Base-by-base conservation (phyloP, 306 rosid genomes). In the Ochetophila trinervis region DNA sequence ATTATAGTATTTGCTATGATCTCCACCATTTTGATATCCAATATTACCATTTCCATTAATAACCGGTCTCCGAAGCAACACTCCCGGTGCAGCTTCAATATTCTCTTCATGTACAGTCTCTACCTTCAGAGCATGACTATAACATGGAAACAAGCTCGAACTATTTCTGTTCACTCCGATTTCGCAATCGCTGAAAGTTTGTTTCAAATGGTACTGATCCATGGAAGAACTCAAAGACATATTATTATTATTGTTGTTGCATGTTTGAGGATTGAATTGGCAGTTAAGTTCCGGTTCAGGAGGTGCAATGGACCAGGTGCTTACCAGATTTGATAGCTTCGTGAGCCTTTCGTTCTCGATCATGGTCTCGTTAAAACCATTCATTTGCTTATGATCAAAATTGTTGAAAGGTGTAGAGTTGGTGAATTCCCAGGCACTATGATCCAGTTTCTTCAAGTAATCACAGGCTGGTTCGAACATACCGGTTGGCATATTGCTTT, bases 291-390 rank as follows among this genome's bases (percentile, higher is more conserved):
- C 78, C 2, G 85, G 89, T 60, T 80, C 78, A 3, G 98, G 98
- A 6, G 94, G 86, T 23, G 98, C 95, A 70, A 91, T 89, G 30
- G 96, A 89, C 96, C 96, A 91, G 34, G 85, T 89, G 87, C 83
- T 82, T 0, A 91, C 89, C 34, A 86, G 86, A 76, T 83, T 83
- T 1, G 94, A 88, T 69, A 88, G 57, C 77, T 85, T 91, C 58
- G 79, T 76, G 47, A 83, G 66, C 70, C 95, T 81, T 53, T 87
- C 88, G 63, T 75, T 82, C 49, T 86, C 88, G 20, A 74, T 57
- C 60, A 76, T 18, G 23, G 74, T 73, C 35, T 77, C 58, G 47
- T 19, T 47, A 10, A 75, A 85, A 32, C 86, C 88, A 53, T 74
- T 53, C 24, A 80, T 32, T 4, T 83, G 82, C 80, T 85, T 90